phyloP scores from a whole-genome alignment of 495 filamentous ascomycete species.

The Talaromyces ruber region DNA sequence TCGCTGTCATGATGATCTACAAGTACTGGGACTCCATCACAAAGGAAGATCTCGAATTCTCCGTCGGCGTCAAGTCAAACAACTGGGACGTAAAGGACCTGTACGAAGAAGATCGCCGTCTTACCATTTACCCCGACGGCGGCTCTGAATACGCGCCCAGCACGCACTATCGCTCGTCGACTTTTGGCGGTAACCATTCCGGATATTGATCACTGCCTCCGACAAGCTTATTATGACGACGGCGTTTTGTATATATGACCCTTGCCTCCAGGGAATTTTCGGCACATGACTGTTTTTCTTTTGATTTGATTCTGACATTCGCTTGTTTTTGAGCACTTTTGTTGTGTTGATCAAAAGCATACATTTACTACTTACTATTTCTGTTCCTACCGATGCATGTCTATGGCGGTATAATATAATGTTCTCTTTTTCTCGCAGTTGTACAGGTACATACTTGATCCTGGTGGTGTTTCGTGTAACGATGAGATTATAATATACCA shows the following conservation, averaged over 20 bases:
- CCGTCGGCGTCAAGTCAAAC: conserved; percentile 85
- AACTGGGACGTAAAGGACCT: conserved; percentile 99
- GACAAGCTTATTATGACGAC: background rate
- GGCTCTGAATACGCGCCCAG: conserved; percentile 52
- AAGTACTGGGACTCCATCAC: conserved; percentile 99
- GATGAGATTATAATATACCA: background rate
- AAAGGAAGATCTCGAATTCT: conserved; percentile 96
- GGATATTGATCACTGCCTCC: background rate
- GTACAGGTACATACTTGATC: background rate
- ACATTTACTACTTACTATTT: background rate
- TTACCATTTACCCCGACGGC: conserved; percentile 66
- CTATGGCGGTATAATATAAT: background rate
- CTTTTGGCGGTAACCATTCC: conserved; percentile 8
- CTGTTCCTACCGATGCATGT: background rate
- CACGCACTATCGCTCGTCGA: conserved; percentile 41
- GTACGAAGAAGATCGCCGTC: conserved; percentile 77
- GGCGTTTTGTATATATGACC: background rate
- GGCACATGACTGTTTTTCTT: background rate
- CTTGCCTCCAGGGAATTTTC: background rate
- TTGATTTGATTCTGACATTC: background rate
- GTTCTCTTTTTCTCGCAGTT: background rate
- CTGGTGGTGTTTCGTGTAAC: background rate
- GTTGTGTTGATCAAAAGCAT: background rate
- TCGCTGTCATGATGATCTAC: conserved; percentile 99
- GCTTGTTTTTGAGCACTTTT: background rate